These are phyloP conservation scores for Alternaria postmessia DNA, from an alignment of 2,329 filamentous ascomycete genomes.

Conservation along the genomic window DNA sequence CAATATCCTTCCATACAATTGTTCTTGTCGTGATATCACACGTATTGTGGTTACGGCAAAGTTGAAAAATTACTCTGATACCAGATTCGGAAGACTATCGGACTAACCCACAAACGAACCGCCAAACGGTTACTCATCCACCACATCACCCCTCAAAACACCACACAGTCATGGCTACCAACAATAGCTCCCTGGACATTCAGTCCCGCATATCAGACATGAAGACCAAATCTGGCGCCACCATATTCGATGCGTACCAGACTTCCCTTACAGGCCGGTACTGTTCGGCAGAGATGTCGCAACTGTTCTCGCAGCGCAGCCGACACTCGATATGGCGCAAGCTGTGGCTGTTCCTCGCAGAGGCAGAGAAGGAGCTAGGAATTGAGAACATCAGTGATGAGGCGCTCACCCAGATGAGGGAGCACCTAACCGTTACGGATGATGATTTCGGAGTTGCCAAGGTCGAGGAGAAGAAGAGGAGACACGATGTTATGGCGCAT, in stretches of 20 bases:
- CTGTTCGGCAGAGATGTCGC: slow-evolving; percentile 65
- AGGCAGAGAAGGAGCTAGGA: slow-evolving; percentile 82
- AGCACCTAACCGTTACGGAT: slow-evolving; percentile 56
- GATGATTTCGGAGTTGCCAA: slow-evolving; percentile 58
- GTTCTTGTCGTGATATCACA: background rate
- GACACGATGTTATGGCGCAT: slow-evolving; percentile 73
- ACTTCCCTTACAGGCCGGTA: slow-evolving; percentile 62
- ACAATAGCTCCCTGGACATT: slow-evolving; percentile 31
- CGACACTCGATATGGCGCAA: slow-evolving; percentile 82
- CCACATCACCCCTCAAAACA: slow-evolving; percentile 1
- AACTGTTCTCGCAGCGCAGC: slow-evolving; percentile 79
- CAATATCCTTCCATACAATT: background rate
- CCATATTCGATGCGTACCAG: slow-evolving; percentile 38
- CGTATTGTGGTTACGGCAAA: background rate
- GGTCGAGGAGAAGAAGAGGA: slow-evolving; percentile 61
- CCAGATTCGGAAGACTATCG: slow-evolving; percentile 16
- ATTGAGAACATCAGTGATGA: slow-evolving; percentile 74
- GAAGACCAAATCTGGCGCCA: slow-evolving; percentile 29
- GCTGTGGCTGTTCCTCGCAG: slow-evolving; percentile 85
- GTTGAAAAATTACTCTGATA: background rate
- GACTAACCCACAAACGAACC: slow-evolving; percentile 9
- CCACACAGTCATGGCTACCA: slow-evolving; percentile 23
- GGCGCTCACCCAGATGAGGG: slow-evolving; percentile 58
- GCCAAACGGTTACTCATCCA: background rate
- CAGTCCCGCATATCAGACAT: slow-evolving; percentile 33